Evolutionary conservation across 768 basidiomycete species (phyloP).

Genomic region (Lepiota venenata): DNA sequence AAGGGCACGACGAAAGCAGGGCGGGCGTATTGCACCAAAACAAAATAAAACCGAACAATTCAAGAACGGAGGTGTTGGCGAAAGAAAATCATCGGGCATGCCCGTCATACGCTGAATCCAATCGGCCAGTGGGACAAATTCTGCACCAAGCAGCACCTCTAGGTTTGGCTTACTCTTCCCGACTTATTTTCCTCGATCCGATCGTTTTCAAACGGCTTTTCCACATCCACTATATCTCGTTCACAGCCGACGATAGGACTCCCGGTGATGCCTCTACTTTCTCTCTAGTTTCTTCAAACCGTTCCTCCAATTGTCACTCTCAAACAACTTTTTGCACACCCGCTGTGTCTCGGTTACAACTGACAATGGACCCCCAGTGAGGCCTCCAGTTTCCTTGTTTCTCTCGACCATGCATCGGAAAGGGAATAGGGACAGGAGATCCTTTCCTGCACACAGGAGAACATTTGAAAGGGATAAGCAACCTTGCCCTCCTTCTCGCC

Average conservation of each 20-base stretch:
- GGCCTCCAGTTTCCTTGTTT: too few relatives aligned
- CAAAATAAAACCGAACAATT: background rate
- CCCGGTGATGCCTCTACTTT: too few relatives aligned
- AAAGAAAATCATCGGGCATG: background rate
- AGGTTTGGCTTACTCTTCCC: constrained; percentile 21
- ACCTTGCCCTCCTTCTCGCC: background rate
- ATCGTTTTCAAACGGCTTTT: background rate
- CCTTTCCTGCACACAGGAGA: constrained; percentile 1
- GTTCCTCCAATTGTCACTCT: background rate
- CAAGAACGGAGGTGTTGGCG: background rate
- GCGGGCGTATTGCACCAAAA: background rate
- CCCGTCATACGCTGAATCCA: constrained; percentile 17
- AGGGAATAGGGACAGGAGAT: constrained; percentile 7
- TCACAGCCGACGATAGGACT: background rate
- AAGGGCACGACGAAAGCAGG: background rate
- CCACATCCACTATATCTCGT: background rate
- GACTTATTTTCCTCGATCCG: background rate
- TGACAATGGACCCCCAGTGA: background rate
- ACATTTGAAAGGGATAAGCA: background rate
- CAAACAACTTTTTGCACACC: background rate
- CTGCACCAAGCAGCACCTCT: constrained; percentile 31
- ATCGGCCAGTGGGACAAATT: constrained; percentile 25
- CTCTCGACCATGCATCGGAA: background rate
- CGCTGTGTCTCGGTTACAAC: background rate
- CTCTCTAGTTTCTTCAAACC: background rate